These are phyloP conservation scores for Rhizopogon sp. DNA, from an alignment of 768 basidiomycete species.

Conservation along the genomic window DNA sequence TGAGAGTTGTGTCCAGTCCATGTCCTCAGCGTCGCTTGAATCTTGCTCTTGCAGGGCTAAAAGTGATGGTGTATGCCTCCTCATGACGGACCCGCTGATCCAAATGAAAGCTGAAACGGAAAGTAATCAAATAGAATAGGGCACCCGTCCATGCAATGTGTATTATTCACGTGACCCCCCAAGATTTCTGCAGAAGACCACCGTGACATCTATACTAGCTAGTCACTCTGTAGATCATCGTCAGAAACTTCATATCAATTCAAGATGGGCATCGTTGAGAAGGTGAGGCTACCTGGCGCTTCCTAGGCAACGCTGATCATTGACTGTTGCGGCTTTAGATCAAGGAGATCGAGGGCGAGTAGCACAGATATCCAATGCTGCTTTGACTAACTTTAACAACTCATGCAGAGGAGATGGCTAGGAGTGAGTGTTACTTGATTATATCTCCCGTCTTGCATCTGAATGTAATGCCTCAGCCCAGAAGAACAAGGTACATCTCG, in stretches of 20 bases:
- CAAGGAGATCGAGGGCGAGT: conserved; percentile 91
- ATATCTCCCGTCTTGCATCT: conserved; percentile 1
- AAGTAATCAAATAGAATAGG: background rate
- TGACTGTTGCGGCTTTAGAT: conserved; percentile 48
- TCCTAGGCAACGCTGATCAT: background rate
- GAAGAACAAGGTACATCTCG: conserved; percentile 80
- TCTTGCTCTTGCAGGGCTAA: conserved; percentile 61
- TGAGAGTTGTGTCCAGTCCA: conserved; percentile 38
- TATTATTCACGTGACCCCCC: background rate
- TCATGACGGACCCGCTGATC: background rate
- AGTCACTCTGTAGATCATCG: background rate
- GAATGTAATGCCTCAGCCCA: conserved; percentile 51
- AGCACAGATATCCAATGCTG: background rate
- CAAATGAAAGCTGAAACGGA: background rate
- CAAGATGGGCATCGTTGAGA: conserved; percentile 92
- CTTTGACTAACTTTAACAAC: background rate
- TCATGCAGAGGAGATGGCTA: conserved; percentile 87
- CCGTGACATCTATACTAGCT: background rate
- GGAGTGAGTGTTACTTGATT: conserved; percentile 57
- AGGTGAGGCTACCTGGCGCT: conserved; percentile 41
- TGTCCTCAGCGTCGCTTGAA: conserved; percentile 44
- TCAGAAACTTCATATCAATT: background rate
- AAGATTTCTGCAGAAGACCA: background rate
- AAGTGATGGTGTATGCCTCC: conserved; percentile 60
- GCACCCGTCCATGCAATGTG: no score